Evolutionary conservation across 176 grass and related monocot genomes (phyloP), one percentile per base, ranked within the genome.

Genomic region (Typha latifolia): DNA sequence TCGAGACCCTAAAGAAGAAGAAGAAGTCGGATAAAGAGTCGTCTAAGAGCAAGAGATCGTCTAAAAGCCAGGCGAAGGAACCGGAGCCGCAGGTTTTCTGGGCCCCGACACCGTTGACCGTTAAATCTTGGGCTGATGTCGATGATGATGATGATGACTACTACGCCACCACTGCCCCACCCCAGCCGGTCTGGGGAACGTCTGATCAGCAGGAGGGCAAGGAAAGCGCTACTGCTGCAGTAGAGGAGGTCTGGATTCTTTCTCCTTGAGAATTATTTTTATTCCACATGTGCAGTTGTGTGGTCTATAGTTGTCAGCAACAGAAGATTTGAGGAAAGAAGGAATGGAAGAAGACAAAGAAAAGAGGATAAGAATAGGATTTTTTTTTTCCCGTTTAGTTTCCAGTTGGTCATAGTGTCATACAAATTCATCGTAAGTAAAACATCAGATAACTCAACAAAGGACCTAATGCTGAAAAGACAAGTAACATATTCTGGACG

Each of bases 1-100:
- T 97, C 57, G 93, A 97, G 57, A 84, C 85, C 15, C 88, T 97
- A 16, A 97, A 97, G 85, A 97, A 92, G 93, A 96, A 96, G 82
- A 97, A 92, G 89, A 97, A 90, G 72, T 87, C 80, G 12, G 73
- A 82, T 32, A 85, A 92, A 71, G 84, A 73, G 4, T 72, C 73
- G 67, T 81, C 69, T 0, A 90, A 80, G 50, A 82, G 67, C 47
- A 50, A 49, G n/a, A 62, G 48, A 12, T 85, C 86, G 16, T 91
- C 93, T 32, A 80, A 83, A 73, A 79, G 72, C 18, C 76, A 79
- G 66, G 47, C 63, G 79, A 68, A 59, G 77, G 69, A 66, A 59
- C 70, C 77, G 37, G 80, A 67, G 80, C 82, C 76, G 71, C 84
- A 85, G 61, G 79, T 92, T 22, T 83, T 89, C 32, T 97, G 93